Conservation (phyloP, 441 rosid genomes). For the Pelargonium cotyledonis region DNA sequence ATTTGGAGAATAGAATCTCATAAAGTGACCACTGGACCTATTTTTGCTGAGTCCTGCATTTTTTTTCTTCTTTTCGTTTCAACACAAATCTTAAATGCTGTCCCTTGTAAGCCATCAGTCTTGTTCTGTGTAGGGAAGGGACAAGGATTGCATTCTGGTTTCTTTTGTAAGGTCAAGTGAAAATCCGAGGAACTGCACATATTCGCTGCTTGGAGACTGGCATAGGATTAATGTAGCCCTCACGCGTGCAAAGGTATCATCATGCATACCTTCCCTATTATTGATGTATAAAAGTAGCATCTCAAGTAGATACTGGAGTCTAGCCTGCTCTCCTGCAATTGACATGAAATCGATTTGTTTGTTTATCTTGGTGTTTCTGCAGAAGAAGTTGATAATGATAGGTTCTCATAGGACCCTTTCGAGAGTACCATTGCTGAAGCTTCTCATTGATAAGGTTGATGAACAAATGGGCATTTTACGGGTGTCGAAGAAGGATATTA, state of each 20-base stretch:
- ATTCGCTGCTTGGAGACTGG: conserved; percentile 90
- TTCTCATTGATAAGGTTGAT: conserved; percentile 63
- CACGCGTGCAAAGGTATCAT: conserved; percentile 86
- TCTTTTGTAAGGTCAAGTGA: conserved; percentile 77
- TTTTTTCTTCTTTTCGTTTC: not conserved
- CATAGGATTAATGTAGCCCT: conserved; percentile 93
- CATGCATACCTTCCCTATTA: not conserved
- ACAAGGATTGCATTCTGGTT: conserved; percentile 81
- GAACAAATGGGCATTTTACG: conserved; percentile 63
- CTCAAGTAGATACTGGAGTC: too few relatives aligned
- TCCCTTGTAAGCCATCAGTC: conserved; percentile 3
- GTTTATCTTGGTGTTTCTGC: conserved; percentile 9
- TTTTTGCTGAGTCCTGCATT: not conserved
- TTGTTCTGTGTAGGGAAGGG: conserved; percentile 63
- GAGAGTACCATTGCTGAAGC: conserved; percentile 71
- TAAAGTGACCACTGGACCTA: not conserved
- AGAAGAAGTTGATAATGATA: conserved; percentile 93
- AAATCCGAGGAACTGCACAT: conserved; percentile 46
- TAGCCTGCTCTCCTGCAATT: too few relatives aligned
- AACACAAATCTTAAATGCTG: not conserved
- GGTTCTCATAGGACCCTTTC: conserved; percentile 76
- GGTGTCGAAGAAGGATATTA: conserved; percentile 36
- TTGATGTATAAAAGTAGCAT: not conserved
- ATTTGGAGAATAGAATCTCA: not conserved
- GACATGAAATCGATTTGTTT: not conserved